phyloP scores from a whole-genome alignment of 495 filamentous ascomycete species.

The Podospora sp. region DNA sequence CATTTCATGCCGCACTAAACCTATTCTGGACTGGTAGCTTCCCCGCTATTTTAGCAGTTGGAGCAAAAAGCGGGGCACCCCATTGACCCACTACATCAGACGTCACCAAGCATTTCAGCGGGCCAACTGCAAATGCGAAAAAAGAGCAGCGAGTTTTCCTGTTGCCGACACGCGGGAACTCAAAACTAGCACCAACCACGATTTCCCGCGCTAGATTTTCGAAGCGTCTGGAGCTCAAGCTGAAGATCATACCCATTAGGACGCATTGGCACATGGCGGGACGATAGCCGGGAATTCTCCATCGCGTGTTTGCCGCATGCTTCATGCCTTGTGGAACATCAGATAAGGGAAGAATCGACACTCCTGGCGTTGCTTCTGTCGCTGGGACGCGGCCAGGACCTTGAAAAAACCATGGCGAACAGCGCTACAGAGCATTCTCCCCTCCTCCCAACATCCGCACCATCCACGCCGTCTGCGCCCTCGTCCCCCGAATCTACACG shows the following conservation, averaged over 20 bases:
- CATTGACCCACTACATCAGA: background rate
- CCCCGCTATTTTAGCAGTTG: background rate
- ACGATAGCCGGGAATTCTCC: constrained; percentile 2
- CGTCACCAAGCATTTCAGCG: background rate
- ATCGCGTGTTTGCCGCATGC: background rate
- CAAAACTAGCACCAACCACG: background rate
- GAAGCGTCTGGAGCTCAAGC: background rate
- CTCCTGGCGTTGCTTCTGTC: background rate
- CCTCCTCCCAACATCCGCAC: constrained; percentile 34
- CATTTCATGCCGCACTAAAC: background rate
- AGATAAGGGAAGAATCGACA: background rate
- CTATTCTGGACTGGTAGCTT: background rate
- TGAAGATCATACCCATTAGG: background rate
- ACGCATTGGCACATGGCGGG: background rate
- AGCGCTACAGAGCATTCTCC: constrained; percentile 37
- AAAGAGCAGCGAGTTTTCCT: background rate
- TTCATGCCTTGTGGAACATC: background rate
- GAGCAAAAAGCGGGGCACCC: background rate
- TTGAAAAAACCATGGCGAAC: constrained; percentile 25
- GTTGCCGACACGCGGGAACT: background rate
- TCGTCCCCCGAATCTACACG: constrained; percentile 39
- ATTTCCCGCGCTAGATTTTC: background rate
- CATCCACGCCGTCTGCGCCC: background rate
- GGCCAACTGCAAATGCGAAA: background rate
- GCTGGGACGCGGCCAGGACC: background rate